Percentiles rank a stretch among this genome's conserved stretches.
phyloP scores from a whole-genome alignment of 2,329 filamentous ascomycete species.

The Mariannaea elegans region DNA sequence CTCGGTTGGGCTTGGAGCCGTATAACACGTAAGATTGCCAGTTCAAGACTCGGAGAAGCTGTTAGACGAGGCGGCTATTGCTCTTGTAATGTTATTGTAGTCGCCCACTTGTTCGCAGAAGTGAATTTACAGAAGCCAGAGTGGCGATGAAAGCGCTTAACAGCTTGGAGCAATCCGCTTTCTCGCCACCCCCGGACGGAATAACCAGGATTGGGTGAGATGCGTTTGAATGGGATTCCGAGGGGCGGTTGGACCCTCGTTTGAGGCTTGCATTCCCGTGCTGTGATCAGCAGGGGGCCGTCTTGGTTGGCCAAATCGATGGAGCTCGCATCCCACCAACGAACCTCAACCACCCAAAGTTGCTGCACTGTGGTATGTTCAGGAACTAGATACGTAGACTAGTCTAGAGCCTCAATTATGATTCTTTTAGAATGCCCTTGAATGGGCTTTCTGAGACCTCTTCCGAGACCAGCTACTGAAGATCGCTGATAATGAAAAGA shows the following conservation, averaged over 20 bases:
- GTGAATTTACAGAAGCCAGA: no score
- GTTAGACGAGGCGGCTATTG: constrained; percentile 1
- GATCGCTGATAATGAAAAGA: no score
- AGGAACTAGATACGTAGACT: no score
- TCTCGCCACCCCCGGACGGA: constrained; percentile 18
- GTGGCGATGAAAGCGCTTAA: no score
- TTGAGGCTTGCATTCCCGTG: constrained; percentile 9
- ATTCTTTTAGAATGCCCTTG: no score
- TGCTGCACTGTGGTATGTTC: no score
- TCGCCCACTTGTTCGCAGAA: constrained; percentile 1
- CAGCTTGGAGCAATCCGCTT: constrained; percentile 10
- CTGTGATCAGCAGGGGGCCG: constrained; percentile 17
- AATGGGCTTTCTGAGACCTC: no score
- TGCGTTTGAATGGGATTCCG: constrained; percentile 29
- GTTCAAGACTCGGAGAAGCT: not conserved
- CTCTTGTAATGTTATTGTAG: constrained; percentile 23
- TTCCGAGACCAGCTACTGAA: no score
- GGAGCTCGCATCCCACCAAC: no score
- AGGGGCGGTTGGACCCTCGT: constrained; percentile 36
- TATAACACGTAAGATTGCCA: not conserved
- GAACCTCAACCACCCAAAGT: no score
- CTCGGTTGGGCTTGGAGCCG: constrained; percentile 2
- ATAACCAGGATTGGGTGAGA: constrained; percentile 32
- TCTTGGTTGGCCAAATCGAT: constrained; percentile 12
- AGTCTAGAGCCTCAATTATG: no score